Percentiles rank a stretch among this genome's conserved stretches.
phyloP scores from a whole-genome alignment of 352 stramenopile genomes.

The Pythium scleroteichum region DNA sequence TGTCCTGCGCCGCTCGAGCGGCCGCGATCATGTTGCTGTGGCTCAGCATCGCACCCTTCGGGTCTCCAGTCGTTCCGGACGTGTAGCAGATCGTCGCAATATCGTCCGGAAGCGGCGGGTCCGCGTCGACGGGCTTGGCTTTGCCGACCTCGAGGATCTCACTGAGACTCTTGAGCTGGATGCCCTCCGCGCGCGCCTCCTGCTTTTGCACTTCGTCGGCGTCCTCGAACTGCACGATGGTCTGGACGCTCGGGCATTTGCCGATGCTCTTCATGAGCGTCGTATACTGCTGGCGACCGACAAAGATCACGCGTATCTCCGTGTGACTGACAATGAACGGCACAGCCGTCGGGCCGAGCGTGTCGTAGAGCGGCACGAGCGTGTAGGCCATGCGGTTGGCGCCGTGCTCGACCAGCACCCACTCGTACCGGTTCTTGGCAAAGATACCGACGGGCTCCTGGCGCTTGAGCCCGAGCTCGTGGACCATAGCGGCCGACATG shows the following conservation, averaged over 20 bases:
- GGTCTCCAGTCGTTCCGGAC: constrained; percentile 91
- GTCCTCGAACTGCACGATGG: constrained; percentile 41
- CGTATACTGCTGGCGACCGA: constrained; percentile 40
- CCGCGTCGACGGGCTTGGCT: constrained; percentile 26
- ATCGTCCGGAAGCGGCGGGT: constrained; percentile 54
- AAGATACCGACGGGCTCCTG: constrained; percentile 50
- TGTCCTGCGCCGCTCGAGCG: background rate
- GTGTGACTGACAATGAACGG: constrained; percentile 63
- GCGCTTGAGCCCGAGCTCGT: constrained; percentile 26
- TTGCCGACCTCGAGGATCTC: constrained; percentile 33
- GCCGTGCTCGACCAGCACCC: constrained; percentile 39
- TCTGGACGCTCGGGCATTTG: constrained; percentile 37
- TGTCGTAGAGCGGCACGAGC: constrained; percentile 63
- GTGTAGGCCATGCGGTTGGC: constrained; percentile 50
- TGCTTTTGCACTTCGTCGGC: constrained; percentile 33
- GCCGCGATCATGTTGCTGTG: constrained; percentile 58
- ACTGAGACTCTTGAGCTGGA: constrained; percentile 36
- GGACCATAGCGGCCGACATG: constrained; percentile 22
- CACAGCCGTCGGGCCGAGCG: constrained; percentile 47
- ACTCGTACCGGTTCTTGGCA: constrained; percentile 53
- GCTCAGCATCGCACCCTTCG: constrained; percentile 93
- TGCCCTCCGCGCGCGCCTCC: constrained; percentile 19
- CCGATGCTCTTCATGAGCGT: constrained; percentile 38
- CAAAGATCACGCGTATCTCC: constrained; percentile 46
- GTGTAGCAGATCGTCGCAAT: constrained; percentile 93